Evolutionary conservation across 768 basidiomycete species (phyloP).

Genomic region (Russula sp.): DNA sequence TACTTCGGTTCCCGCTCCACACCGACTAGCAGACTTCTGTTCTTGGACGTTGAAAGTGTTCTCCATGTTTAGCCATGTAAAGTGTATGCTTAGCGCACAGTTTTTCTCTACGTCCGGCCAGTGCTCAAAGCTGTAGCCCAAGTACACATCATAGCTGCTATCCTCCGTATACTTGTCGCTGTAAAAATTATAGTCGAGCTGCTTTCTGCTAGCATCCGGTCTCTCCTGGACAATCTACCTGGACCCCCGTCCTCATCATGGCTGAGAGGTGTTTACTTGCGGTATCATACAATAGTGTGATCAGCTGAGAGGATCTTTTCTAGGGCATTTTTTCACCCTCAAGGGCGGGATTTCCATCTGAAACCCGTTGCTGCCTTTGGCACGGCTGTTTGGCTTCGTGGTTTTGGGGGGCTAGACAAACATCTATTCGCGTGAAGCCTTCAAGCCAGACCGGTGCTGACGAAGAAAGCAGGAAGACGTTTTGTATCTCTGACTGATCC

Average conservation of each 20-base stretch:
- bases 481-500: conserved; percentile 19
- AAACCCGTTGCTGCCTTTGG: conserved; percentile 11
- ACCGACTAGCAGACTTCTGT: neutral
- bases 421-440: neutral
- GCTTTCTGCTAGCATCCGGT: conserved; percentile 2
- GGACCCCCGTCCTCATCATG: conserved; percentile 18
- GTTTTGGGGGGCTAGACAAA: conserved; percentile 13
- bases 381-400: conserved; percentile 17
- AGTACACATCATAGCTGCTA: conserved; percentile 1
- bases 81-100: no score
- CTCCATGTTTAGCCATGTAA: neutral
- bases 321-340: conserved; percentile 19
- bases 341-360: conserved; percentile 22
- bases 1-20: conserved; percentile 5
- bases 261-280: conserved; percentile 12
- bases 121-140: neutral
- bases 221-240: conserved; percentile 14
- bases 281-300: neutral
- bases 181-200: conserved; percentile 10
- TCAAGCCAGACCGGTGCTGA: neutral
- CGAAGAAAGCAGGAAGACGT: conserved; percentile 13
- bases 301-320: neutral
- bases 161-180: conserved; percentile 8
- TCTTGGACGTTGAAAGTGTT: neutral
- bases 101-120: neutral